Base-by-base conservation (phyloP, 2,329 filamentous ascomycete species). In the Botrytis aclada region DNA sequence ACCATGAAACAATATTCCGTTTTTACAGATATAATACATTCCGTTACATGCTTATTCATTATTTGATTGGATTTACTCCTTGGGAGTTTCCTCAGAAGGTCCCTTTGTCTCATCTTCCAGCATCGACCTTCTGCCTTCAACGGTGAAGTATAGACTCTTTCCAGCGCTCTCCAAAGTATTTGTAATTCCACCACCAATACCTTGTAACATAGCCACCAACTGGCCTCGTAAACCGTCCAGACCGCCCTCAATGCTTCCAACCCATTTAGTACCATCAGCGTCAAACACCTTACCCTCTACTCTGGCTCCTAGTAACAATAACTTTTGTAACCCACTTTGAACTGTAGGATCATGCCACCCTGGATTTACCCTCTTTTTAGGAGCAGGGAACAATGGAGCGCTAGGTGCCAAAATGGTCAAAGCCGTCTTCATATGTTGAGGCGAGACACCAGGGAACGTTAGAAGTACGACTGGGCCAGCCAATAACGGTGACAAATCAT, bases 241-340 rank as follows among this genome's bases (percentile, higher is more conserved):
- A 56, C 95, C 94, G 74, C 93, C 94, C 77, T 92, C 86, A 78
- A 98, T 97, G 51, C 91, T 87, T 73, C 94, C 88, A 62, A 91
- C 87, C 91, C 91, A 93, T 79, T 86, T 89, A 41, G 86, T 85
- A 14, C 79, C 80, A 12, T 82, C 82, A 18, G 80, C 73, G 75
- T 80, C 80, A 58, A 84, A 78, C 3, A 83, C 78, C 74, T 80
- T 91, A 75, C 93, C 93, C 80, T 99, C 96, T 43, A 98, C 88
- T 69, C 96, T 87, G 22, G 95, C 95, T 70, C 94, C 96, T 22
- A 99, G 84, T 47, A 99, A 83, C 81, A 97, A 86, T 75, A 99
- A 83, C 84, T 99, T 99, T 79, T 94, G 90, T 77, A 99, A 82
- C 12, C 93, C 96, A 76, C 85, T 88, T 83, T 98, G 95, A 71